Evolutionary conservation across 371 early-diverging fungal genomes (phyloP).

Genomic region (Mucor saturninus): DNA sequence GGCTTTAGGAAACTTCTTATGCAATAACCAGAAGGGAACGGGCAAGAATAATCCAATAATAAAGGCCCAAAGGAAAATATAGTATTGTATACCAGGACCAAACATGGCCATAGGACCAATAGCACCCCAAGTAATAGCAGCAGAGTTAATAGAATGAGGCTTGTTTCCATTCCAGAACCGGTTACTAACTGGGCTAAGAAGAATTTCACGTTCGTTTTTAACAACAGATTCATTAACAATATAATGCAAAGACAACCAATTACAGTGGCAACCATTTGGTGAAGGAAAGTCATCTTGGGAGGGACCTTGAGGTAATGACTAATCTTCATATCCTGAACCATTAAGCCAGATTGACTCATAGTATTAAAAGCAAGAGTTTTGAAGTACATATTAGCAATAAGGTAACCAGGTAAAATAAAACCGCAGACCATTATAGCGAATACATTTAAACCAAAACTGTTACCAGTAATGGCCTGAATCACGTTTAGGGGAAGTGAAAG

Average conservation of each 20-base stretch:
- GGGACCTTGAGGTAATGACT: conserved; percentile 82
- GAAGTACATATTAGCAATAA: conserved; percentile 65
- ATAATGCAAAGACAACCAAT: conserved; percentile 59
- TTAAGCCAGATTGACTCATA: conserved; percentile 56
- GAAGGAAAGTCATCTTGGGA: conserved; percentile 22
- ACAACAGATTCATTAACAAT: conserved; percentile 51
- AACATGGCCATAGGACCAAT: conserved; percentile 76
- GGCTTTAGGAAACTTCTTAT: conserved; percentile 40
- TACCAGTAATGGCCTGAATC: conserved; percentile 45
- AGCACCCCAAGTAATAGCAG: conserved; percentile 73
- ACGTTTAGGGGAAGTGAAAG: conserved; percentile 44
- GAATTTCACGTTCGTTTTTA: conserved; percentile 43
- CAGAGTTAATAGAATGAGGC: conserved; percentile 23
- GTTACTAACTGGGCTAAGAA: conserved; percentile 44
- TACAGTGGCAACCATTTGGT: conserved; percentile 67
- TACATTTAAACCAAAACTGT: conserved; percentile 57
- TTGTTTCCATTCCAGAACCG: conserved; percentile 60
- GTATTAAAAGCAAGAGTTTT: conserved; percentile 61
- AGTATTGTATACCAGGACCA: conserved; percentile 67
- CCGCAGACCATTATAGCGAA: conserved; percentile 67
- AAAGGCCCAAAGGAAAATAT: conserved; percentile 56
- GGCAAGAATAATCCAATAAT: conserved; percentile 36
- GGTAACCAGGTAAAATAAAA: conserved; percentile 46
- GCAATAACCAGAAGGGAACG: conserved; percentile 40
- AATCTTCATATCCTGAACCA: conserved; percentile 67